Base-by-base conservation (phyloP, 495 filamentous ascomycete species). In the Podospora pseudocomata region DNA sequence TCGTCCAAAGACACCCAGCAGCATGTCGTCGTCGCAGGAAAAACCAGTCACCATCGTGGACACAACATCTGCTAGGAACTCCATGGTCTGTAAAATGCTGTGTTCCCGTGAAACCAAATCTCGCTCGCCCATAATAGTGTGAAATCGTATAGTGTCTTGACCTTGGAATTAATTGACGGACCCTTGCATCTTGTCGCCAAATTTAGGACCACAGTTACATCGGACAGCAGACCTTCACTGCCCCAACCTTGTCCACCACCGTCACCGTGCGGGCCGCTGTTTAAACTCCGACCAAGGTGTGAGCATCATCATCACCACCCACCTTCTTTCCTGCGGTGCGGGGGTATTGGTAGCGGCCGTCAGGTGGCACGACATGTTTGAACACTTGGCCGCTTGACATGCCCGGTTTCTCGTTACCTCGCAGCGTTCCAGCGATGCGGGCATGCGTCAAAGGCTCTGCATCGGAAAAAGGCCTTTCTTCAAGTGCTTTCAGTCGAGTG, bases 131-230 rank as follows among this genome's bases (percentile, higher is more conserved):
- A 32, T 63, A n/a, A 32, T 63, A 32, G 11, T 20, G 19, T 23
- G 23, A 23, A 23, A 39, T 63, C 59, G 59, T 61, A 61, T 27
- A 61, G 59, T 32, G 27, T 61, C 59, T 28, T 61, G 34, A 49
- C 61, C 61, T 63, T 63, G 61, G 30, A 63, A 63, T 63, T 63
- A 32, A 63, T 63, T 63, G 61, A 63, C 61, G 61, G 61, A 63
- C 28, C 61, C 61, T 63, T 63, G 61, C 61, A 63, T 63, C 61
- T 49, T 63, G 61, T 63, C 61, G n/a, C 61, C 61, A 63, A 63
- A 63, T 63, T 63, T 63, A 63, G 61, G 61, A 58, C 30, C 30
- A 44, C 28, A 19, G 61, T 63, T 63, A 49, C 61, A 63, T 63
- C 18, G 30, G 61, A 63, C 49, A 34, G 32, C 61, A 23, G 30